These are phyloP conservation scores for Syncephalastrum monosporum DNA, from an alignment of 371 early-diverging fungal genomes.

Conservation along the genomic window DNA sequence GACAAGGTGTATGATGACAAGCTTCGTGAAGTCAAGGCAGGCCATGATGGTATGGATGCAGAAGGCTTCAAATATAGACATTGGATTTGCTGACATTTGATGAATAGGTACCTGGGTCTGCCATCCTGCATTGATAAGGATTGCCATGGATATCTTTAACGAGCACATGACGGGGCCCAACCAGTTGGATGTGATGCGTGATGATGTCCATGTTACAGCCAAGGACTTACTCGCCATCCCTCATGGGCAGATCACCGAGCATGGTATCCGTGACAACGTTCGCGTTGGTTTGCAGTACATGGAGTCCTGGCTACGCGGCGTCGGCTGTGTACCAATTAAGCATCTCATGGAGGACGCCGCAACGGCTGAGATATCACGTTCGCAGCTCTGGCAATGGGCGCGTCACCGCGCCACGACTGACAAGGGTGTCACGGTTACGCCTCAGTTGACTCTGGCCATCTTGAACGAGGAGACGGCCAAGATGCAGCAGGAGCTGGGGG, in stretches of 20 bases:
- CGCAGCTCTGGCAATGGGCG: slow-evolving; percentile 95
- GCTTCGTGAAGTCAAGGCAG: slow-evolving; percentile 90
- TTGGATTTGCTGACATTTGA: neutral
- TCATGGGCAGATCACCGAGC: slow-evolving; percentile 76
- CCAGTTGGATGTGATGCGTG: slow-evolving; percentile 83
- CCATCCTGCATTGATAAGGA: slow-evolving; percentile 87
- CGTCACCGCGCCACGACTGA: slow-evolving; percentile 72
- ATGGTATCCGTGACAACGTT: slow-evolving; percentile 84
- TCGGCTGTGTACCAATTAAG: slow-evolving; percentile 93
- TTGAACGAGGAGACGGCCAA: slow-evolving; percentile 78
- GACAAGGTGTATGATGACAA: slow-evolving; percentile 93
- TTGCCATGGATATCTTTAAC: slow-evolving; percentile 84
- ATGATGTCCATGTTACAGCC: slow-evolving; percentile 77
- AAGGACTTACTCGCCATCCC: slow-evolving; percentile 78
- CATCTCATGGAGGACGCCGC: slow-evolving; percentile 97
- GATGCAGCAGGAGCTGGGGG: slow-evolving; percentile 57
- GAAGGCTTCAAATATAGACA: neutral
- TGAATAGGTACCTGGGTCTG: slow-evolving; percentile 80
- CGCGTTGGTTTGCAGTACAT: slow-evolving; percentile 86
- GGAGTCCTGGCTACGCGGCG: slow-evolving; percentile 90
- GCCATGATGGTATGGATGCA: slow-evolving; percentile 51
- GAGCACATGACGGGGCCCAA: slow-evolving; percentile 88
- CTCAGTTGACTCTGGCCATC: slow-evolving; percentile 62
- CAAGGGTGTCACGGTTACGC: slow-evolving; percentile 72
- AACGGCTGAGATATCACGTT: slow-evolving; percentile 94